phyloP scores from a whole-genome alignment of 306 rosid genomes.

The Dryas drummondii region DNA sequence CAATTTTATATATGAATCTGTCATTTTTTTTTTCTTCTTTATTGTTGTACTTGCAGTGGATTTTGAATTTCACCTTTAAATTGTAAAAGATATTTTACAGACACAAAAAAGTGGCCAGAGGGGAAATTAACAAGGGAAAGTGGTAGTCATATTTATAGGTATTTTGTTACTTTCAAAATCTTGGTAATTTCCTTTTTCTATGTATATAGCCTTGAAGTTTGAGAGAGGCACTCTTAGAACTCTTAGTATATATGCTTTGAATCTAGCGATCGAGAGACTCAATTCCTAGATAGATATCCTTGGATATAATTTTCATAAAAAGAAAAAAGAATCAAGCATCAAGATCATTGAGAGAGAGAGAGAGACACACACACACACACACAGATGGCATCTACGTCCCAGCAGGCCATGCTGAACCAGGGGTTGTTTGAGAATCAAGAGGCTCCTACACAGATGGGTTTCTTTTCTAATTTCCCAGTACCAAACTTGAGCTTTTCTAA shows the following conservation, averaged over 20 bases:
- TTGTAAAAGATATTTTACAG: constrained; percentile 1
- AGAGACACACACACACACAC: background rate
- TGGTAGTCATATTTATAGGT: constrained; percentile 34
- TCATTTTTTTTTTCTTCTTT: background rate
- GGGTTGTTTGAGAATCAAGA: constrained; percentile 61
- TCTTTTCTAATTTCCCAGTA: constrained; percentile 50
- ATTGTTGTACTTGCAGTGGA: background rate
- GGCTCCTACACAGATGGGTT: constrained; percentile 56
- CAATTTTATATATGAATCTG: background rate
- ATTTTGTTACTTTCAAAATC: constrained; percentile 33
- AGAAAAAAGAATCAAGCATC: constrained; percentile 3
- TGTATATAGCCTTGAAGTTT: constrained; percentile 22
- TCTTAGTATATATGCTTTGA: constrained; percentile 3
- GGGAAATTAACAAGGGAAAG: constrained; percentile 30
- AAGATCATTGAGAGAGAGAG: constrained; percentile 4
- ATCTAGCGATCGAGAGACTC: constrained; percentile 5
- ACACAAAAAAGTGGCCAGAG: background rate
- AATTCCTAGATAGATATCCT: constrained; percentile 14
- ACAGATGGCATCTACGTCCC: constrained; percentile 49
- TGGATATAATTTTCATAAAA: constrained; percentile 1
- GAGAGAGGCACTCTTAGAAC: constrained; percentile 8
- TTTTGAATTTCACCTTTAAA: background rate
- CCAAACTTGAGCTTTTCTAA: constrained; percentile 47
- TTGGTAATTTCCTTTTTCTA: constrained; percentile 6
- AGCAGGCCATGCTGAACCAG: constrained; percentile 51